Evolutionary conservation across 106 monocot species (phyloP).

Genomic region (Dioscorea zingiberensis): DNA sequence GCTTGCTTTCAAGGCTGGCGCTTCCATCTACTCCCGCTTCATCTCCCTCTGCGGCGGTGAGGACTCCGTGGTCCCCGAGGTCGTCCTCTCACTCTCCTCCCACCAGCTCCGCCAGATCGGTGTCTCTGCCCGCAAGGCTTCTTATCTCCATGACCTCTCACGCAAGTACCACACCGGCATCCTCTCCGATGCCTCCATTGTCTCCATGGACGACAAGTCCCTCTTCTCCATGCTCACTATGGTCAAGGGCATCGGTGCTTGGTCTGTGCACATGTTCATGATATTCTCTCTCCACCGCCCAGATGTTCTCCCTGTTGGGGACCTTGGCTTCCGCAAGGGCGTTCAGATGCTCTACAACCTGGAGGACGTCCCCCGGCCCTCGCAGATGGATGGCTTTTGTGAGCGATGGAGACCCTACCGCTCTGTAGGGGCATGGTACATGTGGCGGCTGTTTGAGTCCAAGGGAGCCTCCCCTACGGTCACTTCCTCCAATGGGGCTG

Average conservation of each 20-base stretch:
- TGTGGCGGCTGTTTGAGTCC: slow-evolving; percentile 77
- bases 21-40: slow-evolving; percentile 74
- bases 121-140: slow-evolving; percentile 68
- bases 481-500: background rate
- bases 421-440: slow-evolving; percentile 81
- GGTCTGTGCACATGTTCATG: slow-evolving; percentile 98
- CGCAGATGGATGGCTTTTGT: slow-evolving; percentile 78
- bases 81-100: slow-evolving; percentile 43
- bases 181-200: slow-evolving; percentile 56
- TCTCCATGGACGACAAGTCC: slow-evolving; percentile 69
- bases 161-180: slow-evolving; percentile 59
- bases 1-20: slow-evolving; percentile 77
- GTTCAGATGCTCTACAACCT: slow-evolving; percentile 70
- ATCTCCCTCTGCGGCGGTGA: slow-evolving; percentile 66
- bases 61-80: slow-evolving; percentile 41
- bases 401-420: slow-evolving; percentile 73
- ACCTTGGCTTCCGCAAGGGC: slow-evolving; percentile 78
- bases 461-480: slow-evolving; percentile 25
- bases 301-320: slow-evolving; percentile 75
- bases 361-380: slow-evolving; percentile 54
- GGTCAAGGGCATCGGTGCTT: slow-evolving; percentile 94
- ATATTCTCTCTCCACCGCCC: slow-evolving; percentile 90
- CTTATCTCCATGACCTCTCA: slow-evolving; percentile 77
- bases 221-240: slow-evolving; percentile 83
- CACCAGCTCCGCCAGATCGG: slow-evolving; percentile 84